These are phyloP conservation scores for Naganishia sp. DNA, from an alignment of 1,284 basidiomycete species.

Conservation along the genomic window DNA sequence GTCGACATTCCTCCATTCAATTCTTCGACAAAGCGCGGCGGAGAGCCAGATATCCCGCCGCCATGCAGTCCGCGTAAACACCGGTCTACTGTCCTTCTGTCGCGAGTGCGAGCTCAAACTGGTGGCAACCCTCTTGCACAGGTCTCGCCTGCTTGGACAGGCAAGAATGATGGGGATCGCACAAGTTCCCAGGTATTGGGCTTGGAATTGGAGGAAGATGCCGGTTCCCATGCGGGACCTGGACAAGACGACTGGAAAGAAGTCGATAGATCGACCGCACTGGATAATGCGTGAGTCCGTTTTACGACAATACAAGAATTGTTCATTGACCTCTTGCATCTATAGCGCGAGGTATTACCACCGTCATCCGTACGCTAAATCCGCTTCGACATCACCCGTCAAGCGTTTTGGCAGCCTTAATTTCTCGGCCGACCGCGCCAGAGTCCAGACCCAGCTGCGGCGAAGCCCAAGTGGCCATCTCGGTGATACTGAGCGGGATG, in stretches of 20 bases:
- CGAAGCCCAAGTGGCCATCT: slow-evolving; percentile 38
- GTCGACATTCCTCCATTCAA: slow-evolving; percentile 6
- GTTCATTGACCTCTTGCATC: too few relatives aligned
- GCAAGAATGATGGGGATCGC: background rate
- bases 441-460: slow-evolving; percentile 32
- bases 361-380: slow-evolving; percentile 44
- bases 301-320: background rate
- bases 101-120: slow-evolving; percentile 12
- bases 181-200: slow-evolving; percentile 1
- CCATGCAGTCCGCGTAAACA: slow-evolving; percentile 31
- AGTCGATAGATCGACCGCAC: background rate
- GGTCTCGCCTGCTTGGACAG: background rate
- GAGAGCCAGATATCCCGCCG: slow-evolving; percentile 21
- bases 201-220: slow-evolving; percentile 3
- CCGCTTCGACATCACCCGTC: slow-evolving; percentile 43
- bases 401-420: slow-evolving; percentile 37
- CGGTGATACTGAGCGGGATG: slow-evolving; percentile 36
- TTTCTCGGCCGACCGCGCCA: slow-evolving; percentile 20
- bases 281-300: slow-evolving; percentile 26
- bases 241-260: background rate
- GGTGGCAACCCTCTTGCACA: slow-evolving; percentile 4
- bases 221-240: background rate
- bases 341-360: slow-evolving; percentile 53
- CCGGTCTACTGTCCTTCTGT: slow-evolving; percentile 21
- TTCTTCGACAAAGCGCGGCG: background rate